These are phyloP conservation scores for Coniella vitis DNA, from an alignment of 2,329 filamentous ascomycete genomes.

Conservation along the genomic window DNA sequence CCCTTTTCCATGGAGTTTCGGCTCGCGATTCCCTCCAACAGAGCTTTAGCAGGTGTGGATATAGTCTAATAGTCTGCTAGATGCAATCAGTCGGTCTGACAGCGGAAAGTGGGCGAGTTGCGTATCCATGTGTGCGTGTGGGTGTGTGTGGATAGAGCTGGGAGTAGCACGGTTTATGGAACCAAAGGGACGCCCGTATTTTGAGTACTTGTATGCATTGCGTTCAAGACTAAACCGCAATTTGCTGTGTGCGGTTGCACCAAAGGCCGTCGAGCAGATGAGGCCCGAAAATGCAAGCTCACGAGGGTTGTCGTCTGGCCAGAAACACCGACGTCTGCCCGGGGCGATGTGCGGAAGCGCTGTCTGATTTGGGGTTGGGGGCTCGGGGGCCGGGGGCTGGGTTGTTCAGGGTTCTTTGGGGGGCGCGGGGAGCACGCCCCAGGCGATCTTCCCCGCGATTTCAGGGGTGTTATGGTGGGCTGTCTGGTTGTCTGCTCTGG, in stretches of 20 bases:
- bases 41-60: not conserved
- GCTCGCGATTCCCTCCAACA: constrained; percentile 4
- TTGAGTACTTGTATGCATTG: too few species aligned
- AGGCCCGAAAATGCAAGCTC: too few species aligned
- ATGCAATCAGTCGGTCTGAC: too few species aligned
- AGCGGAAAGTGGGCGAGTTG: too few species aligned
- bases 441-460: not conserved
- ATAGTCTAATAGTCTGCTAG: not conserved
- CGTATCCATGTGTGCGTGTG: too few species aligned
- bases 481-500: not conserved
- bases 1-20: not conserved
- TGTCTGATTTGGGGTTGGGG: not conserved
- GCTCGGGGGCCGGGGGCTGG: not conserved
- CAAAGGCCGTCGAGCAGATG: too few species aligned
- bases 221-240: too few species aligned
- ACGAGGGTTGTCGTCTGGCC: not conserved
- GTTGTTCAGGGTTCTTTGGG: not conserved
- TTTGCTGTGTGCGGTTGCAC: not conserved
- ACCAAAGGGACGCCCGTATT: too few species aligned
- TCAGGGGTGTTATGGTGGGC: not conserved
- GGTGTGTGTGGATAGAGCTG: too few species aligned
- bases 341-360: not conserved
- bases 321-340: not conserved
- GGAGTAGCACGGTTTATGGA: too few species aligned
- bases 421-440: not conserved